phyloP scores from a whole-genome alignment of 1,139 yeast species.

The Kluyveromyces marxianus region DNA sequence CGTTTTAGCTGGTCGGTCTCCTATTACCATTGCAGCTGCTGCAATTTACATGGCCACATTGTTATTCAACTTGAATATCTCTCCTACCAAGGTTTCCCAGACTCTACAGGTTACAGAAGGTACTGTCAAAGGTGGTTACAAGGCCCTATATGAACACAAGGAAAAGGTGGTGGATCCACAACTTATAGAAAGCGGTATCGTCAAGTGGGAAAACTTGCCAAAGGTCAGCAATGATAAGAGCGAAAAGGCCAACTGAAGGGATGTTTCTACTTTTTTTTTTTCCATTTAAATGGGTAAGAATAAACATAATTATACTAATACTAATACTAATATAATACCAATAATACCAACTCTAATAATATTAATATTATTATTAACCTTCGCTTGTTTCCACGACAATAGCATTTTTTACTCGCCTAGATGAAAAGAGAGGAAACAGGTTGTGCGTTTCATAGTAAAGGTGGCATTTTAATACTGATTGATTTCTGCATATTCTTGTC shows the following conservation, averaged over 20 bases:
- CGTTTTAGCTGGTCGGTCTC: constrained; percentile 93
- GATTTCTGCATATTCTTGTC: no score
- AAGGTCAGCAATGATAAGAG: constrained; percentile 25
- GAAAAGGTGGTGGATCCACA: constrained; percentile 71
- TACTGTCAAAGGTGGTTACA: constrained; percentile 88
- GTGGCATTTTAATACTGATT: no score
- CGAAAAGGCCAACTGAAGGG: constrained; percentile 5
- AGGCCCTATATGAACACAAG: constrained; percentile 65
- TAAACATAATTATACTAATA: not conserved
- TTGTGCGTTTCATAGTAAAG: no score
- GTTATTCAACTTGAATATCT: constrained; percentile 58
- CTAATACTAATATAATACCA: not conserved
- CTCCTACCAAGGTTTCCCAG: constrained; percentile 80
- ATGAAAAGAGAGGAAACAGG: no score
- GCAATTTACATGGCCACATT: constrained; percentile 91
- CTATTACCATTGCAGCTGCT: constrained; percentile 96
- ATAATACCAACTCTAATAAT: not conserved
- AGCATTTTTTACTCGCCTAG: no score
- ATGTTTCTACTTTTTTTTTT: not conserved
- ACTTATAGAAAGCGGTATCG: constrained; percentile 69
- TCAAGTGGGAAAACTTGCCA: constrained; percentile 55
- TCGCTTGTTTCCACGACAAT: no score
- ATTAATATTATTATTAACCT: no score
- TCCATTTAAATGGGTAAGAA: not conserved
- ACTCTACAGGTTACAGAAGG: constrained; percentile 98